phyloP scores from a whole-genome alignment of 2,329 filamentous ascomycete species.

The Acrocalymma vagum region DNA sequence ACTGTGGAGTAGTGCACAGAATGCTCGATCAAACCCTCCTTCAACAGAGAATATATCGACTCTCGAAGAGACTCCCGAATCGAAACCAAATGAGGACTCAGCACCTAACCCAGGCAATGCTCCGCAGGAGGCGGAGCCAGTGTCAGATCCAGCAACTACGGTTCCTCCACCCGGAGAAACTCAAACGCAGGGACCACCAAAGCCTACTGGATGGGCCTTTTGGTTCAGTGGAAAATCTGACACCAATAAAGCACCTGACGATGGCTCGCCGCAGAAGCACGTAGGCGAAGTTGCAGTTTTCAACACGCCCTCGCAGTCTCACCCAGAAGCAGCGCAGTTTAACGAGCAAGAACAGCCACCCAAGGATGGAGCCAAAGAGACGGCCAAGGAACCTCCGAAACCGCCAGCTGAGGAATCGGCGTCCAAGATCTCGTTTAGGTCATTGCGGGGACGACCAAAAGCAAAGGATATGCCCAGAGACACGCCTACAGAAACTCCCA shows the following conservation, averaged over 20 bases:
- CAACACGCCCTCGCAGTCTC: conserved; percentile 59
- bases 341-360: conserved; percentile 51
- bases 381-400: conserved; percentile 19
- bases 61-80: conserved; percentile 10
- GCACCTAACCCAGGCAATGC: conserved; percentile 14
- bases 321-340: conserved; percentile 61
- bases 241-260: conserved; percentile 62
- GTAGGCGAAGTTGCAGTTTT: conserved; percentile 60
- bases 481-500: conserved; percentile 22
- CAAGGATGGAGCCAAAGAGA: conserved; percentile 26
- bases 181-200: conserved; percentile 53
- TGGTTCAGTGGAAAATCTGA: conserved; percentile 71
- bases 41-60: conserved; percentile 22
- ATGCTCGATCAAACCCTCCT: conserved; percentile 40
- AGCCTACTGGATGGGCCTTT: conserved; percentile 77
- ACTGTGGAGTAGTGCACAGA: conserved; percentile 58
- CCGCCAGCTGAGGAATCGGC: conserved; percentile 26
- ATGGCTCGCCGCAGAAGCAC: conserved; percentile 65
- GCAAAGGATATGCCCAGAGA: conserved; percentile 30
- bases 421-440: conserved; percentile 38
- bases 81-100: too few species aligned
- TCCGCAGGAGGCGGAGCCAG: conserved; percentile 11
- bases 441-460: conserved; percentile 40
- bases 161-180: conserved; percentile 10
- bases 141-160: conserved; percentile 17